Conservation (phyloP, 1,284 basidiomycete species). For the Anthracocystis setariae region DNA sequence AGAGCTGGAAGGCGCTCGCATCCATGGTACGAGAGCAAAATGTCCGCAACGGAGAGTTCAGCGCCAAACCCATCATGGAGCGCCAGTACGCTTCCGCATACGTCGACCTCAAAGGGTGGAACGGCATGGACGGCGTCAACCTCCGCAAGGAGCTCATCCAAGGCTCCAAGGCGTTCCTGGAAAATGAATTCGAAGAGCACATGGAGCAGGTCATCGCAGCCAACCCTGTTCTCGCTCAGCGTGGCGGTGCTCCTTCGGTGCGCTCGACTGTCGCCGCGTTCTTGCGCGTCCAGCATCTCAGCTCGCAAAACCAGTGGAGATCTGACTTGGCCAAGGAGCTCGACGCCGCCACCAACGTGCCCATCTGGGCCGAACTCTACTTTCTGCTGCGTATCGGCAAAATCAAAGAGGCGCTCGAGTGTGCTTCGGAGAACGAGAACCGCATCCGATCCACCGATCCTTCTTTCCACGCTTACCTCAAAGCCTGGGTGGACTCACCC, state of each 20-base stretch:
- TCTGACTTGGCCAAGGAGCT: constrained; percentile 59
- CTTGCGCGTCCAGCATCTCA: constrained; percentile 59
- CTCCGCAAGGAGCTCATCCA: constrained; percentile 73
- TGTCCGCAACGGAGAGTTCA: constrained; percentile 68
- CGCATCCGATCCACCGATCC: constrained; percentile 83
- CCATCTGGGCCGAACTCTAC: constrained; percentile 91
- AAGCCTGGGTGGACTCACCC: constrained; percentile 79
- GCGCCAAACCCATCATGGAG: constrained; percentile 65
- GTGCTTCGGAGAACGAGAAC: constrained; percentile 76
- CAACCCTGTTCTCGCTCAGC: constrained; percentile 82
- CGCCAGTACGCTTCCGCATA: constrained; percentile 71
- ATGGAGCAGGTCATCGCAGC: constrained; percentile 86
- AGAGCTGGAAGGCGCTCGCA: constrained; percentile 69
- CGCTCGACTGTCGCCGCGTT: constrained; percentile 78
- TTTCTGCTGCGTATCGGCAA: constrained; percentile 90
- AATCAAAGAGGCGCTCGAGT: constrained; percentile 78
- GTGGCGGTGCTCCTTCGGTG: constrained; percentile 91
- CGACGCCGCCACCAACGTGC: constrained; percentile 67
- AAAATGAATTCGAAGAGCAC: constrained; percentile 80
- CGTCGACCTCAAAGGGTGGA: constrained; percentile 52
- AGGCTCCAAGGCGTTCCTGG: constrained; percentile 79
- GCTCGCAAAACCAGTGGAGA: constrained; percentile 58
- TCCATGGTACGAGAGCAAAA: constrained; percentile 70
- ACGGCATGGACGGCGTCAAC: constrained; percentile 36
- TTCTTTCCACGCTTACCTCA: constrained; percentile 84